A percentile compares a stretch with the other conserved stretches of the same genome.
Evolutionary conservation across 768 basidiomycete genomes (phyloP).

Genomic region (Russula brevipes): DNA sequence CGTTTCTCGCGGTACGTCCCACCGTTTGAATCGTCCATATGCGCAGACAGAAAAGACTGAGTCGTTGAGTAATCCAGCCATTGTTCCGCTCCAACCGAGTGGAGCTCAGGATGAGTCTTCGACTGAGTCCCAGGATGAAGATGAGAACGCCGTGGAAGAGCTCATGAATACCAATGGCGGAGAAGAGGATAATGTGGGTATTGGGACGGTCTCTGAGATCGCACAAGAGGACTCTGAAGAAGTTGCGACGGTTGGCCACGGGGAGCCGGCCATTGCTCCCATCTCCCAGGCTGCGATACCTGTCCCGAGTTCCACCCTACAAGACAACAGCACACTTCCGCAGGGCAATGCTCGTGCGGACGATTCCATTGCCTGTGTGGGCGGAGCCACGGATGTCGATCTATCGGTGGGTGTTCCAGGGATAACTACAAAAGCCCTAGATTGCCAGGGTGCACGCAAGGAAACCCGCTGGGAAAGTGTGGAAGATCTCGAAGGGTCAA

Average conservation of each 20-base stretch:
- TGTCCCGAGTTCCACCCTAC: not conserved
- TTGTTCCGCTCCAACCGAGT: not conserved
- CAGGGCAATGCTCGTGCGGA: not conserved
- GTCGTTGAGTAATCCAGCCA: not conserved
- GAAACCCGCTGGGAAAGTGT: not conserved
- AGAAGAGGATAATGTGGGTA: not conserved
- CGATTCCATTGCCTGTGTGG: not conserved
- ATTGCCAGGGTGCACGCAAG: not conserved
- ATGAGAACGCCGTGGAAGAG: conserved; percentile 9
- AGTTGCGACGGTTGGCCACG: not conserved
- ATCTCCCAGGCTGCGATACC: not conserved
- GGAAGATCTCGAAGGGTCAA: not conserved
- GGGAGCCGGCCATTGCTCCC: not conserved
- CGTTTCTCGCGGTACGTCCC: not conserved
- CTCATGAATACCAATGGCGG: not conserved
- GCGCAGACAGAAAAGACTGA: not conserved
- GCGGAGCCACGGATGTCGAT: not conserved
- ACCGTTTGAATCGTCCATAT: not conserved
- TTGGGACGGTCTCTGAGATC: not conserved
- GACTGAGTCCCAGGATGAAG: conserved; percentile 5
- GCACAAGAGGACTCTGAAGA: not conserved
- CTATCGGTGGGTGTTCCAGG: not conserved
- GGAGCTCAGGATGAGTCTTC: not conserved
- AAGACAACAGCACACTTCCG: not conserved
- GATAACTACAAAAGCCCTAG: not conserved